Conservation (phyloP, 108 stramenopile species). For the Cyclotella sp. region DNA sequence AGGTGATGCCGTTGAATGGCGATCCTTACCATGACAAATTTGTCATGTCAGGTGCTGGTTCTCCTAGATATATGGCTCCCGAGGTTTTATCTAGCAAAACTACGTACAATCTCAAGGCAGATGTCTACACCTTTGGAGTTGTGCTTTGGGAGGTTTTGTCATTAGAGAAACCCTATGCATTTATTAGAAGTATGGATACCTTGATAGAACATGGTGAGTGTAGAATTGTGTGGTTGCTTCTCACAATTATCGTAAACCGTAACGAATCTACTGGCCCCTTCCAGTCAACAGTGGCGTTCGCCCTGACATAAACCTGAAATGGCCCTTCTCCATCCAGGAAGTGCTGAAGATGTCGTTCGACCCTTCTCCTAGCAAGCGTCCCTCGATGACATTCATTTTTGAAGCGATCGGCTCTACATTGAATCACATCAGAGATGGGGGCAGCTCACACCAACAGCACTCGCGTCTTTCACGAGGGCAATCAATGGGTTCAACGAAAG, state of each 20-base stretch:
- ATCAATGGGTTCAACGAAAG: too few species aligned
- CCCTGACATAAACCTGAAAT: slow-evolving; percentile 23
- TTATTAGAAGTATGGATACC: neutral
- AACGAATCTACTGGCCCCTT: too few species aligned
- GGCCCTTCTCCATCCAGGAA: slow-evolving; percentile 29
- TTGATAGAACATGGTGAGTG: slow-evolving; percentile 13
- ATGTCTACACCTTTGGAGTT: slow-evolving; percentile 71
- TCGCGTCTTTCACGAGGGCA: slow-evolving; percentile 18
- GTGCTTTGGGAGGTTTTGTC: slow-evolving; percentile 66
- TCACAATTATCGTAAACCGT: too few species aligned
- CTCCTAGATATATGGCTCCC: slow-evolving; percentile 80
- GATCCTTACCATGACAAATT: slow-evolving; percentile 18
- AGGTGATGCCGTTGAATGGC: slow-evolving; percentile 46
- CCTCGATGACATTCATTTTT: slow-evolving; percentile 26
- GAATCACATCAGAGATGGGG: neutral
- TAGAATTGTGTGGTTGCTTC: too few species aligned
- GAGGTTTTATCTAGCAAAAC: slow-evolving; percentile 57
- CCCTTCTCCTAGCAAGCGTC: slow-evolving; percentile 3
- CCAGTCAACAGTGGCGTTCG: slow-evolving; percentile 11
- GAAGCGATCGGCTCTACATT: slow-evolving; percentile 19
- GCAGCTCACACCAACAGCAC: slow-evolving; percentile 4
- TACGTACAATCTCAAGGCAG: slow-evolving; percentile 66
- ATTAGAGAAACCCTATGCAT: slow-evolving; percentile 53
- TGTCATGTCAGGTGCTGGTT: slow-evolving; percentile 34
- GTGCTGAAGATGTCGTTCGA: slow-evolving; percentile 19